Evolutionary conservation across 2,329 filamentous ascomycete genomes (phyloP), one percentile per base, ranked within the genome.

Genomic region (Fusarium veterinarium): DNA sequence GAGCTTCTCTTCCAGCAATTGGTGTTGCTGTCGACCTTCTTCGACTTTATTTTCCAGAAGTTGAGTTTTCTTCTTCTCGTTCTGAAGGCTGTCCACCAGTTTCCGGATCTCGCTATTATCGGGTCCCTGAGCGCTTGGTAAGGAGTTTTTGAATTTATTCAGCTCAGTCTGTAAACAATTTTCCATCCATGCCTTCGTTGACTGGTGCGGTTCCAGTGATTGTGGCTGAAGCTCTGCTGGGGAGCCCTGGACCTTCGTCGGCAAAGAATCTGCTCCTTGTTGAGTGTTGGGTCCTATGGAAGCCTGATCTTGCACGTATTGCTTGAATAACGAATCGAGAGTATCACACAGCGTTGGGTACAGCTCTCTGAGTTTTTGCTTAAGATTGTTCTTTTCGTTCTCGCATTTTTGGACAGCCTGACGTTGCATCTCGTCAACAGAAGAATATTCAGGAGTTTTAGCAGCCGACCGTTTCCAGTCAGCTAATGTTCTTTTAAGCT

Each of bases 361-460:
- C 42, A 70, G 33, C 20, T 37, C 46, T 6, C 53, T 57, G 30
- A 73, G 55, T 31, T 60, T 53, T 30, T 67, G 58, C n/a, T 56
- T 48, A 19, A 60, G 56, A 19, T 38, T 64, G 13, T n/a, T 19
- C 42, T 46, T 51, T 9, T 72, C 66, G 30, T 30, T 56, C 33
- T 74, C 64, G 20, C 58, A 63, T 14, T 23, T 49, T 8, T 69
- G 69, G 31, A 72, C 55, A 31, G 79, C 69, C 16, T 52, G 45
- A 11, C 56, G 60, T 23, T 77, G 53, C 10, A 79, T 33, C 1
- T 77, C 69, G 11, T 60, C 41, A 14, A 73, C 63, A 12, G 73
- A 76, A 12, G 60, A 28, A 28, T 76, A 78, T 35, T 81, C 80
- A 16, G 60, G 17, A 37, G 67, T 69, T 60, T 53, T 72, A 3